These are phyloP conservation scores for Gracilaria caudata DNA, from an alignment of 23 red algal species.

Conservation along the genomic window DNA sequence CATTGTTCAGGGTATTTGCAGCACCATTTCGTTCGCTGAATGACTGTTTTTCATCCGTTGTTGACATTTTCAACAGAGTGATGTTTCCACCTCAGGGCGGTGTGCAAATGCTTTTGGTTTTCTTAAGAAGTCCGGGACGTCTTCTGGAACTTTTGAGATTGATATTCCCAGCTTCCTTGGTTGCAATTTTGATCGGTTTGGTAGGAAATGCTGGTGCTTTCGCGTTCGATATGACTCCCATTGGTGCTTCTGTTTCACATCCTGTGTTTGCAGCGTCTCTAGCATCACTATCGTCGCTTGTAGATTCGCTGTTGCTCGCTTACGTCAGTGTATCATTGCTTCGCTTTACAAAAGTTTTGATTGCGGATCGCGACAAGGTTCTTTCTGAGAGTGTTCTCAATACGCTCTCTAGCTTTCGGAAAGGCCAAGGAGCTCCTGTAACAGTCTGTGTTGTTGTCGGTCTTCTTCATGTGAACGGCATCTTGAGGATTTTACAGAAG, in stretches of 20 bases:
- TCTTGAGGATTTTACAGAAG: conserved; percentile 12
- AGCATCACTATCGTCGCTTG: not conserved
- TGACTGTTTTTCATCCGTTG: conserved; percentile 1
- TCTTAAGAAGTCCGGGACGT: conserved; percentile 9
- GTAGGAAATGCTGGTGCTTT: conserved; percentile 24
- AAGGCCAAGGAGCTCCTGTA: not conserved
- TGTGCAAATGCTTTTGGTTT: conserved; percentile 16
- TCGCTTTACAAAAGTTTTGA: conserved; percentile 39
- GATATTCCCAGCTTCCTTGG: conserved; percentile 4
- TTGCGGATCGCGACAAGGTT: conserved; percentile 30
- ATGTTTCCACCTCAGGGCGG: conserved; percentile 32
- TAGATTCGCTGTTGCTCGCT: not conserved
- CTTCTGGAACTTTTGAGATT: conserved; percentile 38
- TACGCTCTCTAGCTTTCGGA: not conserved
- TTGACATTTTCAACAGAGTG: conserved; percentile 10
- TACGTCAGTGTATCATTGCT: conserved; percentile 30
- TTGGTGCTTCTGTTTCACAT: not conserved
- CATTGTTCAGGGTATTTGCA: conserved; percentile 21
- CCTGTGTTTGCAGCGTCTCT: not conserved
- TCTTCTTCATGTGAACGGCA: conserved; percentile 47
- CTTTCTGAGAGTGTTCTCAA: conserved; percentile 5
- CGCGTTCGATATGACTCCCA: conserved; percentile 14
- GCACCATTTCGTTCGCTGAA: conserved; percentile 20
- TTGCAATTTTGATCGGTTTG: conserved; percentile 7
- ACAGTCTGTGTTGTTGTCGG: conserved; percentile 46